Evolutionary conservation across 2,329 filamentous ascomycete species (phyloP), one percentile per base, ranked within the genome.

Genomic region (Paradendryphiella salina): DNA sequence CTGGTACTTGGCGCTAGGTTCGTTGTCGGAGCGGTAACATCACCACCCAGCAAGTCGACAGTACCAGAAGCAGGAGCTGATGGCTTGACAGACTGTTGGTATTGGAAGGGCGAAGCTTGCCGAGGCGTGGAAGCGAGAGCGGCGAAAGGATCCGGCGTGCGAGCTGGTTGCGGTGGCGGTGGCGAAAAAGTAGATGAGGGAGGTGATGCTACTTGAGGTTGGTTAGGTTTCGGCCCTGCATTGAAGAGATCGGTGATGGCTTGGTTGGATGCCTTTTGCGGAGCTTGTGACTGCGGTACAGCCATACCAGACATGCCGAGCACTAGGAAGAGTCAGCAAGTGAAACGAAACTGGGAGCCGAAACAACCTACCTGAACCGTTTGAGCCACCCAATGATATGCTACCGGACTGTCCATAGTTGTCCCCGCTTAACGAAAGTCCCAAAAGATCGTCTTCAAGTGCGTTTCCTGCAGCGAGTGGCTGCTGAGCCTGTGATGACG

Each of bases 381-480:
- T 76, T 4, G 73, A 73, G 5, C 61, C 86, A 5, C 91, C 92
- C 14, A 97, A 80, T 3, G 90, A 86, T 58, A 97, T 96, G 42
- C 87, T 87, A 38, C 93, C 92, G 5, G 85, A 84, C 65, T 89
- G 84, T 10, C 88, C 86, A 66, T 85, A 93, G 48, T 75, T 80
- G 40, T 81, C 80, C 50, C 88, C 86, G 14, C 69, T 67, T 65
- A 99, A 83, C 33, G 91, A 95, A 35, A 99, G 77, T 0, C 94
- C 94, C 4, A 99, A 80, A 6, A 99, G 79, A 68, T 99, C 94
- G 70, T 95, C 92, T 67, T 96, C 92, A 17, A 97, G 73, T 11
- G 88, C 86, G 46, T 83, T 85, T 1, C 83, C 76, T 50, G 83
- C 81, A 26, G 77, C 75, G 36, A 77, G 72, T 20, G 73, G 65